Percentiles rank a stretch among this genome's conserved stretches.
Conservation (phyloP, 352 stramenopile genomes). For the Peronosclerospora sorghi region DNA sequence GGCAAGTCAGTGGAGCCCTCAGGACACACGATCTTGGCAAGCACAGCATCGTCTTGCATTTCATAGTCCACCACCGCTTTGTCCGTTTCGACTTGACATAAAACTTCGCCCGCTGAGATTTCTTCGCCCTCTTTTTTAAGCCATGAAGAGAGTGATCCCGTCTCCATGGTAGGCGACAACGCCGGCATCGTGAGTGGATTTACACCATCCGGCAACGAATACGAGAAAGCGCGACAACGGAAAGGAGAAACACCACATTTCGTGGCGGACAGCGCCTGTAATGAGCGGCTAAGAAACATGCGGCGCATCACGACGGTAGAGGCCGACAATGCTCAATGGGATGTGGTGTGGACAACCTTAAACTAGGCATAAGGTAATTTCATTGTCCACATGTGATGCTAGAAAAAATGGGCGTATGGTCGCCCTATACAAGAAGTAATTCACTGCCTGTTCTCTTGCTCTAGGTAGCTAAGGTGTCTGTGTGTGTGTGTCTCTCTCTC, state of each 20-base stretch:
- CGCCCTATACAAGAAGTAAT: constrained; percentile 22
- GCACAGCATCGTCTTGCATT: constrained; percentile 92
- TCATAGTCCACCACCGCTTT: constrained; percentile 99
- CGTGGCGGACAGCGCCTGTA: constrained; percentile 8
- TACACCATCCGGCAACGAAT: constrained; percentile 55
- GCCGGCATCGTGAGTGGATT: constrained; percentile 87
- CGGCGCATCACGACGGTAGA: constrained; percentile 17
- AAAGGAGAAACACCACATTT: constrained; percentile 10
- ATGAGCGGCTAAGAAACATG: constrained; percentile 27
- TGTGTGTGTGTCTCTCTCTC: neutral
- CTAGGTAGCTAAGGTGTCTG: constrained; percentile 7
- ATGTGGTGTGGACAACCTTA: neutral
- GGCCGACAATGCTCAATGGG: neutral
- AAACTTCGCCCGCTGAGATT: constrained; percentile 85
- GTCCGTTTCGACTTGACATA: constrained; percentile 97
- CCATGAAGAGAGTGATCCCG: constrained; percentile 90
- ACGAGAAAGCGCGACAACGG: constrained; percentile 29
- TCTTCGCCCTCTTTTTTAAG: constrained; percentile 87
- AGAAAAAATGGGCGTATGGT: constrained; percentile 13
- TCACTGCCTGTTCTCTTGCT: constrained; percentile 21
- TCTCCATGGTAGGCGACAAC: constrained; percentile 95
- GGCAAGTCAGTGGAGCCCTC: constrained; percentile 84
- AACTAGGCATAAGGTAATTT: too few species aligned
- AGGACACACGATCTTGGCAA: constrained; percentile 90
- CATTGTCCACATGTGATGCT: constrained; percentile 2